phyloP scores from a whole-genome alignment of 768 basidiomycete species.

The Tephrocybe sp. region DNA sequence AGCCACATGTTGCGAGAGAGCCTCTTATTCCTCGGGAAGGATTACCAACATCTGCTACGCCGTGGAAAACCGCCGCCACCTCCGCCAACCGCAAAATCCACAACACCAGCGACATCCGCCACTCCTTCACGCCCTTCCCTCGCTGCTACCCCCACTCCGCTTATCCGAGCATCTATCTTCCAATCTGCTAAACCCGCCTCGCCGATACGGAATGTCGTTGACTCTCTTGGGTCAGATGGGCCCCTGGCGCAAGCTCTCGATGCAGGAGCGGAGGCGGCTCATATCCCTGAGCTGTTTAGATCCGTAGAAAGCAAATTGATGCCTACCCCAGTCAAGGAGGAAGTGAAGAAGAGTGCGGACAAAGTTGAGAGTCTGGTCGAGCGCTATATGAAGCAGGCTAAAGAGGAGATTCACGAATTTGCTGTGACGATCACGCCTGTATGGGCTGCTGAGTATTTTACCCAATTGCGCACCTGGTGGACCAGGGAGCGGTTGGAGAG shows the following conservation, averaged over 20 bases:
- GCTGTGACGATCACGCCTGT: background rate
- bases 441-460: background rate
- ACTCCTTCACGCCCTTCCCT: conserved; percentile 25
- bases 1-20: conserved; percentile 54
- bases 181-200: conserved; percentile 39
- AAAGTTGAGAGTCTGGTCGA: conserved; percentile 4
- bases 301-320: conserved; percentile 28
- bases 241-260: conserved; percentile 52
- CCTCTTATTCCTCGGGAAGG: conserved; percentile 60
- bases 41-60: conserved; percentile 67
- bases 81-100: conserved; percentile 15
- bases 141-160: conserved; percentile 38
- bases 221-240: conserved; percentile 62
- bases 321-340: conserved; percentile 20
- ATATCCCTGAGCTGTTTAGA: conserved; percentile 45
- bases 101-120: conserved; percentile 7
- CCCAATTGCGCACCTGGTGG: conserved; percentile 49
- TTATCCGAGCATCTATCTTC: conserved; percentile 45
- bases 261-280: conserved; percentile 39
- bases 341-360: conserved; percentile 21
- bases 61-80: conserved; percentile 46
- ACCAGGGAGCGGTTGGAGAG: conserved; percentile 51
- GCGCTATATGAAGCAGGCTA: background rate
- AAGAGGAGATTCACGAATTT: background rate
- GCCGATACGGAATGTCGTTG: conserved; percentile 51